Base-by-base conservation (phyloP, 148 eudicot species). In the Camellia sinensis region DNA sequence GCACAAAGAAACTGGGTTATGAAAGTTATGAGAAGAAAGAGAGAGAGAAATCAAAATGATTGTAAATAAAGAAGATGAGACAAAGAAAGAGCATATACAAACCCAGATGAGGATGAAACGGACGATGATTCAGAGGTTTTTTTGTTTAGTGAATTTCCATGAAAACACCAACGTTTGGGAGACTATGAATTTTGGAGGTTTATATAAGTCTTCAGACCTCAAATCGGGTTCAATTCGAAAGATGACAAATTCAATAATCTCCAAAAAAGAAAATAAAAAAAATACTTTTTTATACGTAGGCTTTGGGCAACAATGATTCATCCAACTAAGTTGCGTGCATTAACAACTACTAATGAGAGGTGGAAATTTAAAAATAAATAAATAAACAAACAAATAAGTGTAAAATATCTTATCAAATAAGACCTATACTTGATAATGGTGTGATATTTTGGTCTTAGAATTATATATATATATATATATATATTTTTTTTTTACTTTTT, bases 61-160 rank as follows among this genome's bases (percentile, higher is more conserved):
- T 6, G 60, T 50, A 50, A 50, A 72, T 72, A 60, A 72, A 52
- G 41, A 72, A 72, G 37, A 50, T 52, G 60, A 72, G 59, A 19
- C 45, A 29, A 54, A 53, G 43, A 56, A 13, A 74, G 19, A 7
- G 21, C 76, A 54, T 22, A 29, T 29, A 29, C 37, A 29, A 1
- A 74, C 60, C 45, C 63, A 54, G 76, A 54, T 54, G 46, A 37
- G 43, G 37, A 29, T 15, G 18, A 59, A 52, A 43, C 41, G 14
- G 17, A 37, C 17, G 78, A 59, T 57, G 65, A 75, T 59, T 18
- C 66, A 40, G 50, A 59, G 67, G 66, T 18, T 9, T 15, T 7
- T 29, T 29, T 29, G 37, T 29, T 29, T 29, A 1, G 45, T 9
- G 9, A 75, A 1, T 54, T 29, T 14, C 64, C 62, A 22, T 53